Base-by-base conservation (phyloP, 2,329 filamentous ascomycete species). In the Monilinia polystroma region DNA sequence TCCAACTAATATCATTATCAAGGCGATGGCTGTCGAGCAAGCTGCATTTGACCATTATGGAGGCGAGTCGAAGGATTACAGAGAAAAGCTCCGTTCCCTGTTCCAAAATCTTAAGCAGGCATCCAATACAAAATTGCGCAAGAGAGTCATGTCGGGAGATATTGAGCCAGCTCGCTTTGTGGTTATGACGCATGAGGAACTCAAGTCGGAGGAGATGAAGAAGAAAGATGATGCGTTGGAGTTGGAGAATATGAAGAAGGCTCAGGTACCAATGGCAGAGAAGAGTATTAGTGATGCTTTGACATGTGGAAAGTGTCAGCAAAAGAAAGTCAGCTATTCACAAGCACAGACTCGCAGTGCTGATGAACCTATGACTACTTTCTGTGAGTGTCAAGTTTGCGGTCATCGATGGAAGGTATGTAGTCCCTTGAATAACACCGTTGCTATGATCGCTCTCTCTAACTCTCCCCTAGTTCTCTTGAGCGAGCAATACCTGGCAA, bases 51-150 rank as follows among this genome's bases (percentile, higher is more conserved):
- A 83, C 66, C 80, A 84, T 41, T 90, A 88, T 77, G 88, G 89
- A 66, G 87, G 89, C 65, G 89, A 93, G 74, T 89, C 83, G 20
- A 80, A 87, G 57, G 86, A 89, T 60, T 99, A 99, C 84, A 90
- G 90, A 76, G 84, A 84, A 72, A 97, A 97, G 83, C 90, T 98
- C 74, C 90, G 94, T 72, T 96, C 92, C 26, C 87, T 99, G 29
- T 98, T 92, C 80, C 88, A 93, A 77, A 98, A 98, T 76, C 86
- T 99, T 73, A 98, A 97, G 83, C 92, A 92, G 81, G 93, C 91
- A 80, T 90, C 88, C 70, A 98, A 98, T 80, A 83, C 86, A 49
- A 85, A 87, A 69, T 86, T 99, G 54, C 89, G 93, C 63, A 83
- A 83, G 69, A 87, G 88, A 70, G 91, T 99, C 71, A 83, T 97